phyloP scores from a whole-genome alignment of 805 yeast genomes.

The Torulaspora maleeae region DNA sequence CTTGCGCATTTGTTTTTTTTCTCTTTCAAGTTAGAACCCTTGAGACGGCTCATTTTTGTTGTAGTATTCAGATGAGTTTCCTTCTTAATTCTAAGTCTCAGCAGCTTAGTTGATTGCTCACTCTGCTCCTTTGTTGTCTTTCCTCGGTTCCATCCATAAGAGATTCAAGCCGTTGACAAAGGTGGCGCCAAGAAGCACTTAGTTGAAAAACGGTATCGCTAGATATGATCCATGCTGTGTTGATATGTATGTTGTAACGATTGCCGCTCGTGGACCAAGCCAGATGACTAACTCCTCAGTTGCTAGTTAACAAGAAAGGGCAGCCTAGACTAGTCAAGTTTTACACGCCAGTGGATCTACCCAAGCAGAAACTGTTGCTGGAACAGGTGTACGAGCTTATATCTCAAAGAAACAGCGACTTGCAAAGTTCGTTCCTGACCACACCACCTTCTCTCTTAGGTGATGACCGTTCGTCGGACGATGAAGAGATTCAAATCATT shows the following conservation, averaged over 20 bases:
- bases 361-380: constrained; percentile 72
- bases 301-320: constrained; percentile 77
- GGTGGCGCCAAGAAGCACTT: background rate
- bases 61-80: too few relatives aligned
- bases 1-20: constrained; percentile 26
- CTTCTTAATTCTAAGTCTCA: too few relatives aligned
- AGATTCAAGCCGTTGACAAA: background rate
- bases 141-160: background rate
- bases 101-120: too few relatives aligned
- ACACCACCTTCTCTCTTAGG: constrained; percentile 70
- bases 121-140: too few relatives aligned
- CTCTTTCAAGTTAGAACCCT: too few relatives aligned
- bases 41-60: too few relatives aligned
- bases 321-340: constrained; percentile 85
- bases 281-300: background rate
- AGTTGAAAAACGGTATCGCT: background rate
- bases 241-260: constrained; percentile 61
- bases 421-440: constrained; percentile 83
- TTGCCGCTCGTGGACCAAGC: background rate
- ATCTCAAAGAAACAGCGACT: constrained; percentile 55
- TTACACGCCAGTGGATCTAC: constrained; percentile 84
- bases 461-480: constrained; percentile 36
- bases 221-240: constrained; percentile 77
- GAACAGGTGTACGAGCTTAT: constrained; percentile 80
- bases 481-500: constrained; percentile 78